These are phyloP conservation scores for Escallonia rubra DNA, from an alignment of 129 eudicot species.

Conservation along the genomic window DNA sequence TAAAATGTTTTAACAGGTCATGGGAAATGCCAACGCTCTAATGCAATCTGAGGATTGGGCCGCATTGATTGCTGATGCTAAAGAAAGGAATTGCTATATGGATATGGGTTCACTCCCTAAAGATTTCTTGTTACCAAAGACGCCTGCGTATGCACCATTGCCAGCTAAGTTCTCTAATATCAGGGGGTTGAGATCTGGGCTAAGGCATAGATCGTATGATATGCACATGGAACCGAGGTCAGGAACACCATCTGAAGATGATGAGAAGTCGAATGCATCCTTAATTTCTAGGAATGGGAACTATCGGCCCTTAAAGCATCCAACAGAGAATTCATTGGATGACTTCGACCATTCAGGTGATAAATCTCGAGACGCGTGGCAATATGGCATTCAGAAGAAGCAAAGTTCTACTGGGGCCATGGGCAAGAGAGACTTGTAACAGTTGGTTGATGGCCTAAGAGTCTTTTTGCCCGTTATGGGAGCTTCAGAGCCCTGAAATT, in stretches of 20 bases:
- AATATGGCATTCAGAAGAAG: conserved; percentile 57
- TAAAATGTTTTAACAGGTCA: conserved; percentile 49
- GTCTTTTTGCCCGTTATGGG: conserved; percentile 8
- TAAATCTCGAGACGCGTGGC: conserved; percentile 49
- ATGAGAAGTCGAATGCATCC: conserved; percentile 37
- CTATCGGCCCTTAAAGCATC: conserved; percentile 40
- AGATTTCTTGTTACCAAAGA: conserved; percentile 54
- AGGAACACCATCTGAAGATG: conserved; percentile 67
- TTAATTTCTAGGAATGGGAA: conserved; percentile 49
- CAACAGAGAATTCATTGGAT: conserved; percentile 37
- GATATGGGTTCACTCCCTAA: conserved; percentile 91
- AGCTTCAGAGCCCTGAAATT: not conserved
- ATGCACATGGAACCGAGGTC: conserved; percentile 56
- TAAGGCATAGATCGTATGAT: conserved; percentile 54
- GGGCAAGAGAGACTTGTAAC: conserved; percentile 43
- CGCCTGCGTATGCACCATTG: conserved; percentile 31
- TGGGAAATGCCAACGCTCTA: conserved; percentile 93
- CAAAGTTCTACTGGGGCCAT: conserved; percentile 28
- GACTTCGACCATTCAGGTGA: conserved; percentile 41
- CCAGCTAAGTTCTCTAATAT: conserved; percentile 41
- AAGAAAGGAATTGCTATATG: conserved; percentile 68
- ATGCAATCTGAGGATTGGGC: conserved; percentile 92
- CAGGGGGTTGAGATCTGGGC: conserved; percentile 55
- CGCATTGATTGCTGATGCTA: conserved; percentile 82
- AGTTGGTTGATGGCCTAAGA: conserved; percentile 3